These are phyloP conservation scores for Aspergillus melleus DNA, from an alignment of 2,329 filamentous ascomycete genomes.

Conservation along the genomic window DNA sequence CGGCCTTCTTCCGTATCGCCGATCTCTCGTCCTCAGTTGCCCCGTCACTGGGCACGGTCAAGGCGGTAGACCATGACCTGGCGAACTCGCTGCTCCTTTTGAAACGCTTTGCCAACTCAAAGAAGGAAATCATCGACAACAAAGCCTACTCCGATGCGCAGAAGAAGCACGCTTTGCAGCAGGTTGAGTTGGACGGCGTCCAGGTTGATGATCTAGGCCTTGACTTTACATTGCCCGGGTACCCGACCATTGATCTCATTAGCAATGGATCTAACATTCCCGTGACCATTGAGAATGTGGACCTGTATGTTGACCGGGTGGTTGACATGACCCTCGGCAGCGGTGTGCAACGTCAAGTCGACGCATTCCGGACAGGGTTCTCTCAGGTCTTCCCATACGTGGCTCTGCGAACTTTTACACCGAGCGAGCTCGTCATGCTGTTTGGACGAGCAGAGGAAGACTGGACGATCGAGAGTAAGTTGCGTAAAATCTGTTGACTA, in stretches of 20 bases:
- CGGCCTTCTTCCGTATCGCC: conserved; percentile 94
- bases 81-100: conserved; percentile 83
- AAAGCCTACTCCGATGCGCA: conserved; percentile 63
- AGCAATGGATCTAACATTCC: conserved; percentile 70
- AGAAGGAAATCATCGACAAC: conserved; percentile 78
- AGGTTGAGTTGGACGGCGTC: conserved; percentile 73
- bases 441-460: conserved; percentile 94
- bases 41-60: conserved; percentile 85
- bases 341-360: conserved; percentile 83
- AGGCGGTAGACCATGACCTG: conserved; percentile 81
- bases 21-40: conserved; percentile 67
- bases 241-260: conserved; percentile 80
- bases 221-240: conserved; percentile 93
- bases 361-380: conserved; percentile 88
- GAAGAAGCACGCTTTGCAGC: conserved; percentile 68
- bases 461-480: conserved; percentile 94
- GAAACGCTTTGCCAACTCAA: conserved; percentile 80
- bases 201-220: conserved; percentile 83
- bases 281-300: conserved; percentile 91
- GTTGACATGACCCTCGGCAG: conserved; percentile 88
- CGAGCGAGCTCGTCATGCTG: conserved; percentile 89
- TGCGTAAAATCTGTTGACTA: not conserved
- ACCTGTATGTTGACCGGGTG: conserved; percentile 80
- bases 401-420: conserved; percentile 88
- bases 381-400: conserved; percentile 96